phyloP scores from a whole-genome alignment of 768 basidiomycete species.

The Saitozyma podzolica region DNA sequence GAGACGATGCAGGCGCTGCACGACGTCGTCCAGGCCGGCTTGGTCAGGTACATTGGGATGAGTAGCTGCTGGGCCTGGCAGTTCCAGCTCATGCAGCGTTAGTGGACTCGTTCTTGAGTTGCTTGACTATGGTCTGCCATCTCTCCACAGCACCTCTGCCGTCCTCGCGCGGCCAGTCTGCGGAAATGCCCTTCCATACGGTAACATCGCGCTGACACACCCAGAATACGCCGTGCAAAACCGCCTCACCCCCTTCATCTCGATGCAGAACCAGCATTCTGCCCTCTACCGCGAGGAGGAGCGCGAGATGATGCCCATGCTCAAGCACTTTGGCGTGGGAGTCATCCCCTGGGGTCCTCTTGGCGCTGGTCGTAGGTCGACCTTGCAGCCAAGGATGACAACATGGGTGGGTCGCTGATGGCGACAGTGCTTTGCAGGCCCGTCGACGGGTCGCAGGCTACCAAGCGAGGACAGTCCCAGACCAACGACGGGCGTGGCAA shows the following conservation, averaged over 20 bases:
- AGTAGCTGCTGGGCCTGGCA: slow-evolving; percentile 54
- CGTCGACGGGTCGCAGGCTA: slow-evolving; percentile 55
- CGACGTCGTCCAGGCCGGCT: slow-evolving; percentile 54
- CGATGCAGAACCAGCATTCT: slow-evolving; percentile 69
- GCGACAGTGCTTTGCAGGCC: slow-evolving; percentile 50
- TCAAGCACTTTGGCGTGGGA: slow-evolving; percentile 58
- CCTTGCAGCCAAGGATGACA: too few species aligned
- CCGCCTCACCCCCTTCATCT: slow-evolving; percentile 64
- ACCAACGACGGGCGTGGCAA: slow-evolving; percentile 16
- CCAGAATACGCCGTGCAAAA: slow-evolving; percentile 65
- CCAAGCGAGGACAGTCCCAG: slow-evolving; percentile 8
- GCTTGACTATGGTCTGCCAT: too few species aligned
- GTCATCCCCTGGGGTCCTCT: slow-evolving; percentile 62
- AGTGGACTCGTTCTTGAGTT: slow-evolving; percentile 5
- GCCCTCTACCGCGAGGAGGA: slow-evolving; percentile 67
- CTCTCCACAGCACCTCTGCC: too few species aligned
- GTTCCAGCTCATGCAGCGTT: slow-evolving; percentile 48
- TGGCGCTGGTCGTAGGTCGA: slow-evolving; percentile 50
- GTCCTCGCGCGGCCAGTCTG: too few species aligned
- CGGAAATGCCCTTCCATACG: too few species aligned
- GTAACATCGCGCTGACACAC: background rate
- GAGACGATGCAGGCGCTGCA: slow-evolving; percentile 59
- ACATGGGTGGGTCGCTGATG: background rate
- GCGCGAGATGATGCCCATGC: slow-evolving; percentile 50
- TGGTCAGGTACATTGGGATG: slow-evolving; percentile 56